Evolutionary conservation across 176 grass and related monocot species (phyloP), one percentile per base, ranked within the genome.

Genomic region (Oryza glumipatula): DNA sequence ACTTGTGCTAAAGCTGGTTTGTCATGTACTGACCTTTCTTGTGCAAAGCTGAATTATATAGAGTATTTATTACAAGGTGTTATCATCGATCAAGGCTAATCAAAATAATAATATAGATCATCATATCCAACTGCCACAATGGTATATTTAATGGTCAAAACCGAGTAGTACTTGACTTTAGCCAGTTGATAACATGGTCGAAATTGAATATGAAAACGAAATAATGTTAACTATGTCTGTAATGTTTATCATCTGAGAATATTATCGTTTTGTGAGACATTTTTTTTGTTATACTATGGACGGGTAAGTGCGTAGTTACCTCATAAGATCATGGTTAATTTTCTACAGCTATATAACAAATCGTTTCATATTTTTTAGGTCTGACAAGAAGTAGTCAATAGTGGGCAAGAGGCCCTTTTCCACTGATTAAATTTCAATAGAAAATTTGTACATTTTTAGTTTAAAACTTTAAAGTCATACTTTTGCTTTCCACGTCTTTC

Each of bases 401-500:
- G 93, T 90, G 84, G 73, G 82, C 90, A 67, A 92, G 86, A 82
- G 46, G 85, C 75, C 79, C 36, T 84, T 86, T 84, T 89, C 88
- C 81, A 15, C 24, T 16, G 13, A 83, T 75, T 60, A 72, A 56
- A 85, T 76, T 88, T 80, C 8, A 6, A 70, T 85, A 45, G 58
- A 87, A 52, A 75, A 86, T 65, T 45, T 44, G 5, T 72, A 64
- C 6, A 72, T 67, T 76, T 82, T 70, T 73, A 38, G 19, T 22
- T 83, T 79, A 66, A 28, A 83, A 85, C 11, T 69, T 46, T 43
- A 82, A 90, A 82, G 88, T 72, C 80, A 22, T 85, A 88, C 82
- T 84, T 94, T 92, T 85, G 76, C 88, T 76, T 87, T 92, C 76
- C 90, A 75, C 84, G 86, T 89, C 84, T 86, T 80, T 75, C 79